Base-by-base conservation (phyloP, 2,329 filamentous ascomycete genomes). In the Neoscytalidium dimidiatum region DNA sequence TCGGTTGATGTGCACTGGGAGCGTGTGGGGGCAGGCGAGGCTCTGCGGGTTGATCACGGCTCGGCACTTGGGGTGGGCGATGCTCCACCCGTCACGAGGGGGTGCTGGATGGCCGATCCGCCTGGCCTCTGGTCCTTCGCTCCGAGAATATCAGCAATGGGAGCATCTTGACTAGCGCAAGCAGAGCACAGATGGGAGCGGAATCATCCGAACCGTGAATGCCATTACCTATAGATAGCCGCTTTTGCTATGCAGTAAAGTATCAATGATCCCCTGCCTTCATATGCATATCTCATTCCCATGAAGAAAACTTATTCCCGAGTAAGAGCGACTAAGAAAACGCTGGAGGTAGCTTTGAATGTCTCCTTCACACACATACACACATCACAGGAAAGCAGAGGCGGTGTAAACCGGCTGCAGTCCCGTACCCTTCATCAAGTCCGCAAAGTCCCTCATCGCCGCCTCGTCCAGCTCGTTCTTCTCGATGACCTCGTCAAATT, bases 191-290 rank as follows among this genome's bases (percentile, higher is more conserved):
- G 38, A 8, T 5, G 3, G 17, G 28, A 31, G n/a, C 26, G 3
- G 35, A 26, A 28, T 41, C 33, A 44, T 58, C 21, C 41, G 41
- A 60, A 31, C 41, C 38, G 28, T 60, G 11, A 43, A 60, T 60
- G 56, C 56, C 41, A 60, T 60, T 60, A 46, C 26, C 56, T 60
- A 60, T 60, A 21, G 31, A 60, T 41, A 60, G 26, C 38, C 26
- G 28, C 56, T 60, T 60, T 60, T 60, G 26, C 43, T 31, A 60
- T 60, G 56, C 56, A 60, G 41, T 60, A 19, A 23, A 60, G 28
- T 60, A 28, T 41, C 29, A 46, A 29, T 31, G 13, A 48, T 33
- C 28, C 21, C n/a, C 31, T 28, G 13, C 14, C 56, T 28, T 52
- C 49, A 35, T 52, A 52, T n/a, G 28, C 29, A n/a, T 19, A 3